These are phyloP conservation scores for Suillus occidentalis DNA, from an alignment of 768 basidiomycete species.

Conservation along the genomic window DNA sequence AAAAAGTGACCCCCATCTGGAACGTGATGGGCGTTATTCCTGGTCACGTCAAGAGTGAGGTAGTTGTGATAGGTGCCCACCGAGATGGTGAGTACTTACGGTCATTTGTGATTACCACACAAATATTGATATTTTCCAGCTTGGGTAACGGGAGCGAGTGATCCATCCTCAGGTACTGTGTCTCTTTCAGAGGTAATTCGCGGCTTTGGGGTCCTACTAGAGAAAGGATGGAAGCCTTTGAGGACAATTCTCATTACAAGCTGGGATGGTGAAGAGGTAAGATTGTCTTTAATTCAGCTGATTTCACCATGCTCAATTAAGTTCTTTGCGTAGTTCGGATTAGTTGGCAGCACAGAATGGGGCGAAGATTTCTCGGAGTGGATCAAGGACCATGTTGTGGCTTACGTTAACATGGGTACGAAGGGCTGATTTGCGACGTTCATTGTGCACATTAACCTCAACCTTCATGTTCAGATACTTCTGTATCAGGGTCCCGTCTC, in stretches of 20 bases:
- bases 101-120: not conserved
- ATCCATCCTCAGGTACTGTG: slow-evolving; percentile 80
- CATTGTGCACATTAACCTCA: not conserved
- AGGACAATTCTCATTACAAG: slow-evolving; percentile 70
- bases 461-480: slow-evolving; percentile 34
- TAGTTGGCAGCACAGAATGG: slow-evolving; percentile 66
- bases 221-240: slow-evolving; percentile 81
- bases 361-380: slow-evolving; percentile 64
- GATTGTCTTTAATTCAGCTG: not conserved
- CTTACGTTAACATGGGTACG: slow-evolving; percentile 63
- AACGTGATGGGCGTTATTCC: slow-evolving; percentile 68
- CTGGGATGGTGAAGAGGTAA: slow-evolving; percentile 74
- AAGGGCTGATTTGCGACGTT: not conserved
- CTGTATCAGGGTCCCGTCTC: slow-evolving; percentile 54
- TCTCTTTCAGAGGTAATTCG: slow-evolving; percentile 75
- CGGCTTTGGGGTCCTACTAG: slow-evolving; percentile 66
- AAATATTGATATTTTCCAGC: slow-evolving; percentile 10
- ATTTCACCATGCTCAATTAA: not conserved
- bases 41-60: slow-evolving; percentile 62
- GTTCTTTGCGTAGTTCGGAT: slow-evolving; percentile 38
- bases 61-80: slow-evolving; percentile 70
- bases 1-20: slow-evolving; percentile 67
- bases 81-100: slow-evolving; percentile 52
- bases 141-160: slow-evolving; percentile 63
- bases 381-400: slow-evolving; percentile 55